Evolutionary conservation across 2,329 filamentous ascomycete genomes (phyloP).

Genomic region (Fusarium pseudoanthophilum): DNA sequence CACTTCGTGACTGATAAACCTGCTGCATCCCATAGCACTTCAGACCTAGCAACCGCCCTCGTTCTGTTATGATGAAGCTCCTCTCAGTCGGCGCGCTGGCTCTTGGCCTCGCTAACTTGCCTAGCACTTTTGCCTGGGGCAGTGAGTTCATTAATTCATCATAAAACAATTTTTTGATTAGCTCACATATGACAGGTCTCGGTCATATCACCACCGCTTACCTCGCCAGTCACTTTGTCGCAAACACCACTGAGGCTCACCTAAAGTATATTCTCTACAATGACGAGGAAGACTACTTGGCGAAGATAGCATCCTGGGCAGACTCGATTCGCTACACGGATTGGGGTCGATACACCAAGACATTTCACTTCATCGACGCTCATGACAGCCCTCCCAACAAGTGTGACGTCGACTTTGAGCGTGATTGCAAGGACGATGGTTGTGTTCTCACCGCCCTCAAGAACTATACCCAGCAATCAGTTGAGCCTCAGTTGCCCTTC

Average conservation of each 20-base stretch:
- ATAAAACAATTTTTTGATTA: neutral
- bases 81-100: slow-evolving; percentile 43
- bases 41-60: neutral
- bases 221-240: slow-evolving; percentile 69
- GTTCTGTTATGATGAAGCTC: slow-evolving; percentile 47
- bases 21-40: neutral
- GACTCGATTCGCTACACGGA: slow-evolving; percentile 73
- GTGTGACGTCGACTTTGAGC: slow-evolving; percentile 67
- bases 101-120: slow-evolving; percentile 48
- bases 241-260: slow-evolving; percentile 63
- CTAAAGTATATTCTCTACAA: slow-evolving; percentile 68
- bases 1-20: neutral
- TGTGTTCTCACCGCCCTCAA: slow-evolving; percentile 70
- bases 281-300: slow-evolving; percentile 67
- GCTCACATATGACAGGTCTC: slow-evolving; percentile 56
- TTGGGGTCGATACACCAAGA: slow-evolving; percentile 69
- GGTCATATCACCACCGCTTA: slow-evolving; percentile 75
- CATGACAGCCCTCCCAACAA: slow-evolving; percentile 68
- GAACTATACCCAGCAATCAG: slow-evolving; percentile 68
- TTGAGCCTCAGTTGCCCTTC: slow-evolving; percentile 57
- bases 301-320: slow-evolving; percentile 73
- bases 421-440: slow-evolving; percentile 71
- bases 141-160: slow-evolving; percentile 48
- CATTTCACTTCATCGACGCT: slow-evolving; percentile 77
- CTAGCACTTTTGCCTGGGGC: slow-evolving; percentile 54